Base-by-base conservation (phyloP, 495 filamentous ascomycete genomes). In the Gamarada debralockiae region DNA sequence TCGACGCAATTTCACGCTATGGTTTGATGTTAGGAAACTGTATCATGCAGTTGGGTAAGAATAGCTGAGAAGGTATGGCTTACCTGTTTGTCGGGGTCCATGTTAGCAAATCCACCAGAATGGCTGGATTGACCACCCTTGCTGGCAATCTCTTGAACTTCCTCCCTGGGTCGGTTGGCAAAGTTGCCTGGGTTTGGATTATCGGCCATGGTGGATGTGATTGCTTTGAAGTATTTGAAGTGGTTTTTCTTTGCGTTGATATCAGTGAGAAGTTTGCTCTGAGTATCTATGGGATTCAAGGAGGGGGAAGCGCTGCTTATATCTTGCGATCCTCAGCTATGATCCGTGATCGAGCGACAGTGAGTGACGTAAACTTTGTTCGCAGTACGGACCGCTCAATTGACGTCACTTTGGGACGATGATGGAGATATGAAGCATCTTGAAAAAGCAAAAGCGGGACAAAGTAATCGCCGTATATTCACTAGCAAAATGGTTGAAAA, bases 161-260 rank as follows among this genome's bases (percentile, higher is more conserved):
- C 77, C 37, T 80, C 77, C 56, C 74, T 74, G 40, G 79, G 68
- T 53, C 76, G 76, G 67, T 84, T 84, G 69, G 79, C 75, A 66
- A 85, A 85, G 64, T 85, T 83, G 18, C 74, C 73, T 37, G 79
- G 79, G 57, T 85, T 86, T 29, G 66, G 67, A 58, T 83, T 73
- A 12, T 18, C 37, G 29, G 29, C 14, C 29, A 34, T 34, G 7
- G 14, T 34, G 29, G 29, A 7, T 34, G 14, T 7, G 29, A 34
- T 34, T 34, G 29, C 14, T 7, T 34, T 14, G 29, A 14, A 14
- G 14, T 7, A 34, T 34, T 34, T 34, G 7, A 7, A n/a, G n/a
- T n/a, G n/a, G n/a, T 34, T 34, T 34, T 7, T 7, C 29, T 34
- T 34, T 34, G 29, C 14, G 7, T 34, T 34, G 29, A 14, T 34